Evolutionary conservation across 2,329 filamentous ascomycete species (phyloP), one percentile per base, ranked within the genome.

Genomic region (Aplosporella prunicola): DNA sequence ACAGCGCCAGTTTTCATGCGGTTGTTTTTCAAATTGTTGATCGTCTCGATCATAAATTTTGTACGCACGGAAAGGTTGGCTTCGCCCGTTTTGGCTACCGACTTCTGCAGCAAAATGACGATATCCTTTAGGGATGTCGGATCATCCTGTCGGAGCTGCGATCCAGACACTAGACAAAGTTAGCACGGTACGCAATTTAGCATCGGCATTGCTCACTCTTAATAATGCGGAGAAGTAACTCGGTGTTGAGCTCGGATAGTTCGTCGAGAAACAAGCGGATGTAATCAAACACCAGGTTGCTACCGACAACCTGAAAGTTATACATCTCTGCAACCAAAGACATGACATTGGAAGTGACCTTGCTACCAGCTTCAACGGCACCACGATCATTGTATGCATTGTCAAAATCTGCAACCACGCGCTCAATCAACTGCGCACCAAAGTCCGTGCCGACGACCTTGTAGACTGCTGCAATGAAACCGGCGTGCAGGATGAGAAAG

Each of bases 1-100:
- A 74, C 72, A 4, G 73, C 73, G 11, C 77, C 78, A 10, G 80
- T 78, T 59, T 89, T 95, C 53, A 88, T 72, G 42, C 85, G 85
- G 61, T 91, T 95, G 66, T 93, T 94, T 58, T 94, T 94, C 20
- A 98, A 69, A 51, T 94, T 85, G 42, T 83, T 86, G 57, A 98
- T 94, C 1, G 82, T 91, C 52, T 96, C 89, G 35, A 98, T 83
- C 88, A 96, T 96, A 62, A 95, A 95, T 48, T 83, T 93, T 1
- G 89, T 95, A 39, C 91, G 79, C 8, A 88, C 83, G 1, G 87
- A 89, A 18, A 94, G 66, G 14, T 78, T 81, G 9, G 67, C 66
- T 50, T 83, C 76, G 4, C 82, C 83, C 23, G 72, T 65, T 42
- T 76, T 78, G 1, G 75, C 67, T 3, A 88, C 74, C 1, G 80